Conservation (phyloP, 345 rosid species). For the Geranium brycei region DNA sequence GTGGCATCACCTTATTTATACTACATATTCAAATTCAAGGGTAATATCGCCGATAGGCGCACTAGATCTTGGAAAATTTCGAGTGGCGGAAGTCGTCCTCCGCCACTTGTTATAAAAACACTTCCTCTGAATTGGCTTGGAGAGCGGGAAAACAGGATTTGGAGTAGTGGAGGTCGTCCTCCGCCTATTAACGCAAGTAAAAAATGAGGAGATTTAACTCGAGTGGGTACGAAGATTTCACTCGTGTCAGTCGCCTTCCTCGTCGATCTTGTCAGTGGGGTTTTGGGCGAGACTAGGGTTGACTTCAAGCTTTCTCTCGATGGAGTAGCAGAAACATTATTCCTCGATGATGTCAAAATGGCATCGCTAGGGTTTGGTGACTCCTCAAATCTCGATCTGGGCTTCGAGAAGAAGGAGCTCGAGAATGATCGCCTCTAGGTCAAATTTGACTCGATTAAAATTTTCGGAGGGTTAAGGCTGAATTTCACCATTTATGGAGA, state of each 20-base stretch:
- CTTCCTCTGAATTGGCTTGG: too few species aligned
- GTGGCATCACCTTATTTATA: too few species aligned
- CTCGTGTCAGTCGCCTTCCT: neutral
- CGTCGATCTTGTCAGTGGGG: neutral
- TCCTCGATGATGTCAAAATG: neutral
- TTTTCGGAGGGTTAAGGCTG: neutral
- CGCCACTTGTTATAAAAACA: too few species aligned
- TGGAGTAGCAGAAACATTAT: neutral
- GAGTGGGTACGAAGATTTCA: too few species aligned
- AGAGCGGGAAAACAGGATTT: too few species aligned
- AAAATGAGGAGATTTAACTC: too few species aligned
- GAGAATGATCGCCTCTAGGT: neutral
- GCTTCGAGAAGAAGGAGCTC: constrained; percentile 3
- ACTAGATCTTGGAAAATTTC: too few species aligned
- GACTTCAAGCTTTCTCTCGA: constrained; percentile 2
- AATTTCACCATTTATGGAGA: neutral
- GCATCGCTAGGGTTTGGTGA: neutral
- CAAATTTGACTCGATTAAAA: neutral
- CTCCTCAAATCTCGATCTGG: constrained; percentile 3
- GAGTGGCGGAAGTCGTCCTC: too few species aligned
- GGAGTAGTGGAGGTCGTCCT: too few species aligned
- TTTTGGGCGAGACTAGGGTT: neutral
- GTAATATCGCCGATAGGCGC: too few species aligned
- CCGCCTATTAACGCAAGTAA: too few species aligned
- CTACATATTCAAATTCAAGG: too few species aligned